Percentiles rank a stretch among this genome's conserved stretches.
Evolutionary conservation across 2,329 filamentous ascomycete genomes (phyloP).

Genomic region (Epicoccum nigrum): DNA sequence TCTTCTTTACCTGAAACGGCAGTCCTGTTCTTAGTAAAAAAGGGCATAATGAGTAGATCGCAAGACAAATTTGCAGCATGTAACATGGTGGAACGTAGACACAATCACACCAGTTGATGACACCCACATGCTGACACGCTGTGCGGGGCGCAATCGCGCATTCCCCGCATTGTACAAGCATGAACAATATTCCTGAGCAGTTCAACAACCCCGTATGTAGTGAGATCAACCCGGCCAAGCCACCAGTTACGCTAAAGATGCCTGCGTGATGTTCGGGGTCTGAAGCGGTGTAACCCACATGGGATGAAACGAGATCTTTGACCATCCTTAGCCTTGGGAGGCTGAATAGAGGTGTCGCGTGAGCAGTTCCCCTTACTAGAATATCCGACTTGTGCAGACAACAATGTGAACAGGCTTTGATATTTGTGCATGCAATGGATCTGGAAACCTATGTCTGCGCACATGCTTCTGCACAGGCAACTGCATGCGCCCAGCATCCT

Average conservation of each 20-base stretch:
- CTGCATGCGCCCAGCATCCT: neutral
- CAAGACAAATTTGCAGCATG: neutral
- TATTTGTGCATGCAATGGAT: too few relatives aligned
- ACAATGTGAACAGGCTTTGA: neutral
- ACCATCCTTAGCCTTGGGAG: neutral
- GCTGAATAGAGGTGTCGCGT: conserved; percentile 28
- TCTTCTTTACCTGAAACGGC: conserved; percentile 66
- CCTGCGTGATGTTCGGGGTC: conserved; percentile 25
- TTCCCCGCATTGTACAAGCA: neutral
- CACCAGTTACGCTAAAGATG: conserved; percentile 15
- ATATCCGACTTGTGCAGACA: neutral
- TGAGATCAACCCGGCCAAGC: conserved; percentile 7
- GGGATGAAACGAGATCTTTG: neutral
- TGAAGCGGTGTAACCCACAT: conserved; percentile 33
- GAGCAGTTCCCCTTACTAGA: conserved; percentile 26
- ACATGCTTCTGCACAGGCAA: neutral
- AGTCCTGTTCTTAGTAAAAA: neutral
- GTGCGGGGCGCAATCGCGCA: neutral
- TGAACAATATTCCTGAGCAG: neutral
- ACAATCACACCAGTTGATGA: neutral
- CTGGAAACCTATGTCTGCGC: too few relatives aligned
- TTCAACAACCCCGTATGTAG: neutral
- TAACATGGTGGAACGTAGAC: neutral
- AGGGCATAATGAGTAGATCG: neutral
- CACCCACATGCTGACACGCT: neutral